Base-by-base conservation (phyloP, 148 eudicot genomes). In the Amaranthus cruentus region DNA sequence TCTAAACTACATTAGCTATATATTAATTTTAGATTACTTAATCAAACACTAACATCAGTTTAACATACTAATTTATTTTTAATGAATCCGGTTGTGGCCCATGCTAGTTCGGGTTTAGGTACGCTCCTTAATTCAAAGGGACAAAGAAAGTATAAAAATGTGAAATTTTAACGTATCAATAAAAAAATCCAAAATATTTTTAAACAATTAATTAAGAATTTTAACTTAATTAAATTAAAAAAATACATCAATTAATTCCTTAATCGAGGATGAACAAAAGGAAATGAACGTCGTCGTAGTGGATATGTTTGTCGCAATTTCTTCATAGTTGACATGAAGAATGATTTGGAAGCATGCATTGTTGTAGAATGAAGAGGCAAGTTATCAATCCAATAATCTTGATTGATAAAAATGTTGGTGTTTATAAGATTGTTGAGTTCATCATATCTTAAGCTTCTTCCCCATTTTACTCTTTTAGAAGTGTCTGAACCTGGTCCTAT, bases 381-480 rank as follows among this genome's bases (percentile, higher is more conserved):
- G 4, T 66, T 66, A 10, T 66, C 46, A 72, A 72, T 50, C 80
- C 76, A 73, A 73, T 67, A 44, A n/a, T 72, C 81, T 9, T 78
- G 67, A 7, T 77, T 72, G 47, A 77, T 66, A 70, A 72, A 77
- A 49, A 72, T 43, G 46, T 72, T 60, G 2, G 60, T 13, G 56
- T 51, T 72, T 11, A 78, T 2, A 18, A 78, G 81, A 18, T 59
- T 11, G n/a, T 52, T 58, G 28, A 78, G 63, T 66, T 72, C 73
- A 1, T 73, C 6, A 47, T 58, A 11, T 1, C 7, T 50, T n/a
- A 78, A 38, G 14, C 43, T 72, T 78, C 68, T 78, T 7, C 76
- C 80, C 81, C 76, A 78, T 59, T 78, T 78, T 6, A 66, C 81
- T 66, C 76, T 49, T 11, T 78, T 50, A 1, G 76, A 66, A 0